Base-by-base conservation (phyloP, 768 basidiomycete genomes). In the Russula ochroleuca region DNA sequence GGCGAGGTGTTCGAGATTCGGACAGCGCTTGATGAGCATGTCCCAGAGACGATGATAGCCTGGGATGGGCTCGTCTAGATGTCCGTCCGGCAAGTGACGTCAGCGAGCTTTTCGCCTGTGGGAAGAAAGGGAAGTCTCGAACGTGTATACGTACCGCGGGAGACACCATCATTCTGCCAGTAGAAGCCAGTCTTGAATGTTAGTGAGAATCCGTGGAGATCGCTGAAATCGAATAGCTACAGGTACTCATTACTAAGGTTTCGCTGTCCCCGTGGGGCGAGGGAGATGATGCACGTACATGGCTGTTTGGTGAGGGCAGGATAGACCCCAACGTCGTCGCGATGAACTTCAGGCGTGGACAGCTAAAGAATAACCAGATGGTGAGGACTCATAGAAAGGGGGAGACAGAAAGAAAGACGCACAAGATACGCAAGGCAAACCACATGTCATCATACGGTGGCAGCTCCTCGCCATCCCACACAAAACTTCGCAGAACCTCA, bases 361-460 rank as follows among this genome's bases (percentile, higher is more conserved):
- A 91, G 33, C 88, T 90, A 40, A 35, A 57, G 45, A 23, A 15
- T 19, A 51, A 41, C 33, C n/a, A n/a, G 38, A 43, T 54, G 19
- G 33, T 57, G n/a, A n/a, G n/a, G n/a, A n/a, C n/a, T n/a, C n/a
- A n/a, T n/a, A 23, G 21, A 15, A n/a, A 17, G 21, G n/a, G n/a
- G n/a, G n/a, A 8, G n/a, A 17, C 14, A 38, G 37, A 21, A 3
- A 13, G 13, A 37, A 28, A 11, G 23, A 71, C 81, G 70, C 68
- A 91, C 89, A 83, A 84, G 58, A 82, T 74, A 41, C 87, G 82
- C 68, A 92, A 76, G 49, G 85, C 83, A 64, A 87, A 81, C 89
- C 89, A 92, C 85, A 92, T 87, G 65, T 86, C 84, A 63, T 90
- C 89, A 65, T 82, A 75, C 38, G 79, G 81, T 17, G 85, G 82